phyloP scores from a whole-genome alignment of 257 asterid species.

The Przewalskia tangutica region DNA sequence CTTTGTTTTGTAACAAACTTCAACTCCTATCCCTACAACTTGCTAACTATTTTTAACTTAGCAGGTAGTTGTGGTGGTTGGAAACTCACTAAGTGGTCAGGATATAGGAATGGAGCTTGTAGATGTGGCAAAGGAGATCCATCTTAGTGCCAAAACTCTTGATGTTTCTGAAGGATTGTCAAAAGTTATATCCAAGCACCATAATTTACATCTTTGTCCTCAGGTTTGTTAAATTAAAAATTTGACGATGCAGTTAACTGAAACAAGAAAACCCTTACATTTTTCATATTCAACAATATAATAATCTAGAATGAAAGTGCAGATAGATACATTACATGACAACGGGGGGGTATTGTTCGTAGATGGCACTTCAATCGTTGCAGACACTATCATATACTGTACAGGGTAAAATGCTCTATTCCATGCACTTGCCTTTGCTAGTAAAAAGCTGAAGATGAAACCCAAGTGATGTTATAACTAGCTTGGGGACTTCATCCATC shows the following conservation, averaged over 20 bases:
- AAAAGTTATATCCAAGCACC: conserved; percentile 54
- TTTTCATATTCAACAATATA: neutral
- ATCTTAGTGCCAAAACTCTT: conserved; percentile 47
- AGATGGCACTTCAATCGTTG: conserved; percentile 48
- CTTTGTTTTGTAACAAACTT: conserved; percentile 20
- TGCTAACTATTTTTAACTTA: neutral
- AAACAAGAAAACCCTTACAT: neutral
- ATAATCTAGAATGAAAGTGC: conserved; percentile 12
- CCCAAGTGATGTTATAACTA: neutral
- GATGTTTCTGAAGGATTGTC: conserved; percentile 52
- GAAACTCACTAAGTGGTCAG: conserved; percentile 75
- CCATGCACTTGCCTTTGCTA: neutral
- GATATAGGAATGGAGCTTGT: conserved; percentile 83
- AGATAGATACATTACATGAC: conserved; percentile 70
- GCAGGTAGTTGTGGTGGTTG: conserved; percentile 84
- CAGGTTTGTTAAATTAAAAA: conserved; percentile 30
- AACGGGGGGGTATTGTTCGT: conserved; percentile 59
- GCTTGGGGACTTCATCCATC: neutral
- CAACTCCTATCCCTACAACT: neutral
- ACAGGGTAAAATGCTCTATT: conserved; percentile 49
- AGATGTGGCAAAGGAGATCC: conserved; percentile 60
- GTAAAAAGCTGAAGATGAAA: neutral
- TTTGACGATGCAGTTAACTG: neutral
- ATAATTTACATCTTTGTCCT: conserved; percentile 47
- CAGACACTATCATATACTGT: conserved; percentile 77